phyloP scores from a whole-genome alignment of 768 basidiomycete genomes.

The Pseudohyphozyma bogoriensis region DNA sequence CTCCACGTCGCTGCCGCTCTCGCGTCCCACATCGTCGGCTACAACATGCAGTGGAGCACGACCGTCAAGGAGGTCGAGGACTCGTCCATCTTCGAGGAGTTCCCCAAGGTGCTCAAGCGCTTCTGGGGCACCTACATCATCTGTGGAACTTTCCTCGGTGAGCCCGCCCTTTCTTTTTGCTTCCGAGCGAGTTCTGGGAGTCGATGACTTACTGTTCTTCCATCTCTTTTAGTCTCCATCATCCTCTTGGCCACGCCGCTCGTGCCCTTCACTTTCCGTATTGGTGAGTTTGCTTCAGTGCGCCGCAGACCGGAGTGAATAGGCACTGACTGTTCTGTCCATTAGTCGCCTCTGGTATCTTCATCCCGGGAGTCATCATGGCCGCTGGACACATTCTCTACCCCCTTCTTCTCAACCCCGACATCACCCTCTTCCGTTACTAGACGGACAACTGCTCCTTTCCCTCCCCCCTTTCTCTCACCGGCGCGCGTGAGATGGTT shows the following conservation, averaged over 20 bases:
- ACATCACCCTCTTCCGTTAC: conserved; percentile 75
- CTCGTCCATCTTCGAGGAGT: conserved; percentile 83
- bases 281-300: too few species aligned
- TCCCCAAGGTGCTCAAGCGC: conserved; percentile 69
- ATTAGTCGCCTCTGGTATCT: neutral
- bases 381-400: conserved; percentile 33
- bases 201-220: neutral
- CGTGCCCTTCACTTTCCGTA: neutral
- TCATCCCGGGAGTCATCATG: neutral
- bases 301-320: too few species aligned
- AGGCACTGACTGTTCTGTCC: neutral
- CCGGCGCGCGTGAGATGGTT: too few species aligned
- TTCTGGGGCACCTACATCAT: conserved; percentile 50
- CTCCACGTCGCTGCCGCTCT: conserved; percentile 57
- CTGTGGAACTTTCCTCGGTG: conserved; percentile 46
- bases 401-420: conserved; percentile 79
- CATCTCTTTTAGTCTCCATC: neutral
- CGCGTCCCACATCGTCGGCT: conserved; percentile 51
- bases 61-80: conserved; percentile 78
- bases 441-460: too few species aligned
- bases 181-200: conserved; percentile 50
- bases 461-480: neutral
- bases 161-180: conserved; percentile 59
- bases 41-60: conserved; percentile 59
- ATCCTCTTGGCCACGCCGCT: too few species aligned